Conservation (phyloP, 1,284 basidiomycete species). For the Trichosporon faecale region DNA sequence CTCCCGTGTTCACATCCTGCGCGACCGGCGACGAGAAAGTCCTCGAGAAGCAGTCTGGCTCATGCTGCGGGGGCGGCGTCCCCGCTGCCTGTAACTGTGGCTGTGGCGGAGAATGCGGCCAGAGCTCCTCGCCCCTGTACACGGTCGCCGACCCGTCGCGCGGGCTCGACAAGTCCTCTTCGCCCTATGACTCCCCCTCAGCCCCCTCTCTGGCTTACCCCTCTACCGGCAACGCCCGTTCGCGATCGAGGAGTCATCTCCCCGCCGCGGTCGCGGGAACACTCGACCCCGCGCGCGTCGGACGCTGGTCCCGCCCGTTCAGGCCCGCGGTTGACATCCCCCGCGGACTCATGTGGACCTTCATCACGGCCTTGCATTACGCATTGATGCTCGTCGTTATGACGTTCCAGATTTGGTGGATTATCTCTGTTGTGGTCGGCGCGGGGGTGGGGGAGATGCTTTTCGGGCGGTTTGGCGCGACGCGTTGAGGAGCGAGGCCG, state of each 20-base stretch:
- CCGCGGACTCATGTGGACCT: slow-evolving; percentile 35
- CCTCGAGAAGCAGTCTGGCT: neutral
- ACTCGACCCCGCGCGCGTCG: slow-evolving; percentile 27
- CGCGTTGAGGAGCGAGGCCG: neutral
- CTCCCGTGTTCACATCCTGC: neutral
- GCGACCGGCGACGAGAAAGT: slow-evolving; percentile 6
- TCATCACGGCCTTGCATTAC: slow-evolving; percentile 40
- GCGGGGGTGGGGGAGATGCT: slow-evolving; percentile 41
- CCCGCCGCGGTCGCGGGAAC: slow-evolving; percentile 27
- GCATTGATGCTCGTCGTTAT: slow-evolving; percentile 47
- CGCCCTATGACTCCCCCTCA: neutral
- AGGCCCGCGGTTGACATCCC: slow-evolving; percentile 36
- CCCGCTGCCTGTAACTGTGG: slow-evolving; percentile 17
- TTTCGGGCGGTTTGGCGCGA: slow-evolving; percentile 39
- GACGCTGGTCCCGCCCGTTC: slow-evolving; percentile 38
- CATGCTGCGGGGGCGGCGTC: neutral
- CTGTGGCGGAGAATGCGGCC: slow-evolving; percentile 21
- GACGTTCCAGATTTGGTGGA: slow-evolving; percentile 51
- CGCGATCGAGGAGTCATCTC: slow-evolving; percentile 19
- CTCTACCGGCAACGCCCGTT: neutral
- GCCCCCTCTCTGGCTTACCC: neutral
- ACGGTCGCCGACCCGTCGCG: neutral
- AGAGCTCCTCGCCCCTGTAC: slow-evolving; percentile 6
- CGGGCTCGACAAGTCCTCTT: neutral
- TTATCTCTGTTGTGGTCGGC: slow-evolving; percentile 44